Evolutionary conservation across 257 asterid species (phyloP).

Genomic region (Nicotiana noctiflora): DNA sequence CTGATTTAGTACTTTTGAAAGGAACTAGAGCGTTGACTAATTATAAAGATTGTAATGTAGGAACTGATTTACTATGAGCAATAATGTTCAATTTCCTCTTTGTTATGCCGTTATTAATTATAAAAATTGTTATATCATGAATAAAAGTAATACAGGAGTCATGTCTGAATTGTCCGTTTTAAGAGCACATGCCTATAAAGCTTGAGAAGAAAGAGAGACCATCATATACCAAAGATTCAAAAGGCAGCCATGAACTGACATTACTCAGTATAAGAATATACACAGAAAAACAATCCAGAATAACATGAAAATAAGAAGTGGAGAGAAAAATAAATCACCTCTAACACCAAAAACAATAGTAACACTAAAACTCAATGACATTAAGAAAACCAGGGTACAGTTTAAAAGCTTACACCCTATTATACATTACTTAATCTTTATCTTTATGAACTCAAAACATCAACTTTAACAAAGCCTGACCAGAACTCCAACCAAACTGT

Average conservation of each 20-base stretch:
- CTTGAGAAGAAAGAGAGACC: background rate
- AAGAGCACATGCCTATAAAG: background rate
- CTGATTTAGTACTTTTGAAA: too few relatives aligned
- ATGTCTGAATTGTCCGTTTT: too few relatives aligned
- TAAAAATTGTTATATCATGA: too few relatives aligned
- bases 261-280: background rate
- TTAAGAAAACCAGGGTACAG: background rate
- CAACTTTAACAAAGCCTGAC: constrained; percentile 1
- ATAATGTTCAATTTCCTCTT: too few relatives aligned
- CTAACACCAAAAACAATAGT: background rate
- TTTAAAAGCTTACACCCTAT: constrained; percentile 4
- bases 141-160: too few relatives aligned
- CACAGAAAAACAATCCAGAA: background rate
- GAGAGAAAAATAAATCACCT: background rate
- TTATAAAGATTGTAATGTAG: too few relatives aligned
- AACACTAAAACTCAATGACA: background rate
- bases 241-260: background rate
- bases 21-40: too few relatives aligned
- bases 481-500: background rate
- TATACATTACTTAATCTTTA: background rate
- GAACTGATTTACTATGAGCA: too few relatives aligned
- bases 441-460: constrained; percentile 2
- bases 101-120: too few relatives aligned
- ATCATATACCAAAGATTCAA: background rate
- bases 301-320: background rate